These are phyloP conservation scores for Stagonosporopsis rhizophila DNA, from an alignment of 2,329 filamentous ascomycete species.

Conservation along the genomic window DNA sequence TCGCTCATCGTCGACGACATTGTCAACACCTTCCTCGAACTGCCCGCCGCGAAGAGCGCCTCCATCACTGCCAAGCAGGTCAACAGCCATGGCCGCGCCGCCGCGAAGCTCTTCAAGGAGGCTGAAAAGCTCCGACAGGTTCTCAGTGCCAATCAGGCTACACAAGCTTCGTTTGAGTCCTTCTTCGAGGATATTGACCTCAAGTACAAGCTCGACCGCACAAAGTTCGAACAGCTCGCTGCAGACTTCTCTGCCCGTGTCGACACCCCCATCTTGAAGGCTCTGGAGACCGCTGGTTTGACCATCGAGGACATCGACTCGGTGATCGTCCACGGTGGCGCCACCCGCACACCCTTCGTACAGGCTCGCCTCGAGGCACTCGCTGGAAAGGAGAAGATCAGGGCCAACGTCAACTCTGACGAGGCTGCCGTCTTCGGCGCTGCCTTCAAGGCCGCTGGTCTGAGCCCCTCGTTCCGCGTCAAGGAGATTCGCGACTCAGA, in stretches of 20 bases:
- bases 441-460: slow-evolving; percentile 87
- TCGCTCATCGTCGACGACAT: slow-evolving; percentile 89
- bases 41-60: slow-evolving; percentile 67
- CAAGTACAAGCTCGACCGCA: slow-evolving; percentile 83
- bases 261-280: slow-evolving; percentile 71
- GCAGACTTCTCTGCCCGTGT: slow-evolving; percentile 73
- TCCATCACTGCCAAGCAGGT: slow-evolving; percentile 69
- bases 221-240: slow-evolving; percentile 81
- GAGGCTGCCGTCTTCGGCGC: slow-evolving; percentile 96
- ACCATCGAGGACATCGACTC: slow-evolving; percentile 81
- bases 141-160: slow-evolving; percentile 89
- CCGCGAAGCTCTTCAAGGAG: slow-evolving; percentile 92
- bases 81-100: slow-evolving; percentile 78
- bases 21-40: slow-evolving; percentile 77
- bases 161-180: slow-evolving; percentile 81
- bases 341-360: slow-evolving; percentile 89
- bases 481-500: slow-evolving; percentile 94
- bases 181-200: slow-evolving; percentile 93
- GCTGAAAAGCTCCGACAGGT: slow-evolving; percentile 87
- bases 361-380: slow-evolving; percentile 84
- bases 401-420: slow-evolving; percentile 94
- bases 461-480: slow-evolving; percentile 95
- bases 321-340: slow-evolving; percentile 91
- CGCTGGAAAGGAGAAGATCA: slow-evolving; percentile 78
- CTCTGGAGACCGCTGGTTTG: slow-evolving; percentile 76